These are phyloP conservation scores for Hirsutella thompsonii DNA, from an alignment of 2,329 filamentous ascomycete genomes.

Conservation along the genomic window DNA sequence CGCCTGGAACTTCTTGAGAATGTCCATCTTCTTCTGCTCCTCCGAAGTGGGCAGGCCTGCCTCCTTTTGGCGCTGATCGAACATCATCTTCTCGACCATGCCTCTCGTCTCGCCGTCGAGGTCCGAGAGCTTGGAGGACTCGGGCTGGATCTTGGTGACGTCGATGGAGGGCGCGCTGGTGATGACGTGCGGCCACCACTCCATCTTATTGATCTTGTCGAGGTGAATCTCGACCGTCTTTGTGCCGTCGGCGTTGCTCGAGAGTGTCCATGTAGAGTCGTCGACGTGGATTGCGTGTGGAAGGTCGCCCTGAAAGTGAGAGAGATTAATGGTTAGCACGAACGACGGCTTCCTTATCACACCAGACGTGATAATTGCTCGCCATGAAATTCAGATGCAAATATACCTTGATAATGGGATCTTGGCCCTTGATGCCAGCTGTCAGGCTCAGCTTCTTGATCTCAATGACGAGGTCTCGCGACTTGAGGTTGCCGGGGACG, in stretches of 20 bases:
- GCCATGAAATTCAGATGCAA: not conserved
- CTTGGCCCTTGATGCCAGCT: slow-evolving; percentile 79
- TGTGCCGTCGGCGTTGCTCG: slow-evolving; percentile 55
- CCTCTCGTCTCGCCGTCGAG: slow-evolving; percentile 86
- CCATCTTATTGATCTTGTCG: slow-evolving; percentile 92
- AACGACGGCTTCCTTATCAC: too few species aligned
- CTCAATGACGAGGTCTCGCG: slow-evolving; percentile 68
- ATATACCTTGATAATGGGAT: slow-evolving; percentile 66
- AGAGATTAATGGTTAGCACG: not conserved
- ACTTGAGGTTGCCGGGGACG: slow-evolving; percentile 75
- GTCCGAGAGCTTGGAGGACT: slow-evolving; percentile 83
- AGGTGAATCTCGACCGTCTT: slow-evolving; percentile 68
- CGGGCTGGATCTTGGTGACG: slow-evolving; percentile 86
- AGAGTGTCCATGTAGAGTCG: slow-evolving; percentile 90
- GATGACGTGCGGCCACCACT: slow-evolving; percentile 95
- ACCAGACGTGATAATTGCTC: not conserved
- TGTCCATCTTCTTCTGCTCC: slow-evolving; percentile 88
- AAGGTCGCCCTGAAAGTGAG: slow-evolving; percentile 57
- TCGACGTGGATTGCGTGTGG: slow-evolving; percentile 68
- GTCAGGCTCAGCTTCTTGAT: slow-evolving; percentile 68
- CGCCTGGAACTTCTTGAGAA: slow-evolving; percentile 83
- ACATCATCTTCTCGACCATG: slow-evolving; percentile 99
- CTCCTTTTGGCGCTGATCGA: slow-evolving; percentile 94
- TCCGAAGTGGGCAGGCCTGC: slow-evolving; percentile 78
- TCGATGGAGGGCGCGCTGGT: slow-evolving; percentile 83